Percentiles rank a stretch among this genome's conserved stretches.
These are phyloP conservation scores for Phoenix dactylifera DNA, from an alignment of 176 grass and related monocot species.

Conservation along the genomic window DNA sequence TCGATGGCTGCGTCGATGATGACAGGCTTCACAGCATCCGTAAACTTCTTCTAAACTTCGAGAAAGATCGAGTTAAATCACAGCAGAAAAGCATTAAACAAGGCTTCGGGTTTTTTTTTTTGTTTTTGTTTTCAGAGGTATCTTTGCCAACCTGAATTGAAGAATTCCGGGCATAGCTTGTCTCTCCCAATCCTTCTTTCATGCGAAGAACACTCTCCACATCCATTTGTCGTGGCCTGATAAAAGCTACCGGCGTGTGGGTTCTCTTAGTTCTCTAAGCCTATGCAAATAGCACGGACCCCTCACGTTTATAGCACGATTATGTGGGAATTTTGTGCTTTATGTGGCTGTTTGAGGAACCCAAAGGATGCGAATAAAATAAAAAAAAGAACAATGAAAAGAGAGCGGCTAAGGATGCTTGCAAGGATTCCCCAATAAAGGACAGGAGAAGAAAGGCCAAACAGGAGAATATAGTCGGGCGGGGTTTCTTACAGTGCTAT, in stretches of 20 bases:
- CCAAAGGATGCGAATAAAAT: too few species aligned
- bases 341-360: too few species aligned
- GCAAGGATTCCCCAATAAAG: too few species aligned
- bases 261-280: too few species aligned
- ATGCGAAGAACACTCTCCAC: constrained; percentile 91
- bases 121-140: not conserved
- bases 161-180: constrained; percentile 88
- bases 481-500: too few species aligned
- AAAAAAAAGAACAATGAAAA: too few species aligned
- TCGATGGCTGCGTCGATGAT: constrained; percentile 57
- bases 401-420: too few species aligned
- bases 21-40: constrained; percentile 57
- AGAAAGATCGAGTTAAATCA: not conserved
- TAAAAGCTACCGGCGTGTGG: constrained; percentile 14
- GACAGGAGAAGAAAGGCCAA: too few species aligned
- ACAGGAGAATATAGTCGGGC: too few species aligned
- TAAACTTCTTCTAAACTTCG: constrained; percentile 44
- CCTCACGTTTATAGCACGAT: too few species aligned
- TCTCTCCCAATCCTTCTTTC: constrained; percentile 85
- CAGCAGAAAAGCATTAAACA: not conserved
- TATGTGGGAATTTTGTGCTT: too few species aligned
- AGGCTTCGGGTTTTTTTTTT: not conserved
- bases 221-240: constrained; percentile 48
- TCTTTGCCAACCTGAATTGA: constrained; percentile 56
- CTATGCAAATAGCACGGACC: too few species aligned